Evolutionary conservation across 73 alveolate genomes (phyloP), one percentile per base, ranked within the genome.

Genomic region (Paramecium sexaurelia): DNA sequence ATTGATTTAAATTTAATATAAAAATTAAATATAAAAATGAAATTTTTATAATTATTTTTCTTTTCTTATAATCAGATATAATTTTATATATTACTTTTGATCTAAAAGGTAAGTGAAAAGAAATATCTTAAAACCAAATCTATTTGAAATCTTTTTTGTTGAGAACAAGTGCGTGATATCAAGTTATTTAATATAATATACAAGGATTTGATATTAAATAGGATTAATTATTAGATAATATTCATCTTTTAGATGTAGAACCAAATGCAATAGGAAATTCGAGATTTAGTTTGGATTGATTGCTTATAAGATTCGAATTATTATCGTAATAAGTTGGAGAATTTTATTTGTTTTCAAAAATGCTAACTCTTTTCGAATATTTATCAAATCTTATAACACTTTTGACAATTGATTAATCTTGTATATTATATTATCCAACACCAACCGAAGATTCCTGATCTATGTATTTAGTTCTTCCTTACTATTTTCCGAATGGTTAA

Each of bases 261-360:
- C 86, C 86, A 71, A 71, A 71, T 9, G 43, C 86, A 35, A n/a
- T 22, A 15, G 86, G 86, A 71, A 71, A 71, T 71, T 71, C 86
- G 83, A 61, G 83, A 61, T 61, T 61, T 2, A 61, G 47, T 27
- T 61, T 61, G 39, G 83, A 29, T 61, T 61, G 33, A 26, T 61
- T 61, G 19, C 47, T 26, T 13, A 61, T 61, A 32, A 61, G 83
- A 71, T 32, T 71, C 35, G 51, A 27, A 6, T 29, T 20, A 35
- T 20, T 37, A 10, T 71, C 86, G 13, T 71, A 71, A 71, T 35
- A 71, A 7, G 86, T 71, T 35, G 86, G 86, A 71, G 56, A 35
- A 33, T 71, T 71, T 36, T 51, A 19, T 17, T 71, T 71, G 13
- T 4, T 71, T 71, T 71, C 55, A 71, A 71, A 71, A 27, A 71